Evolutionary conservation across 2,329 filamentous ascomycete genomes (phyloP), one percentile per base, ranked within the genome.

Genomic region (Cercospora beticola): DNA sequence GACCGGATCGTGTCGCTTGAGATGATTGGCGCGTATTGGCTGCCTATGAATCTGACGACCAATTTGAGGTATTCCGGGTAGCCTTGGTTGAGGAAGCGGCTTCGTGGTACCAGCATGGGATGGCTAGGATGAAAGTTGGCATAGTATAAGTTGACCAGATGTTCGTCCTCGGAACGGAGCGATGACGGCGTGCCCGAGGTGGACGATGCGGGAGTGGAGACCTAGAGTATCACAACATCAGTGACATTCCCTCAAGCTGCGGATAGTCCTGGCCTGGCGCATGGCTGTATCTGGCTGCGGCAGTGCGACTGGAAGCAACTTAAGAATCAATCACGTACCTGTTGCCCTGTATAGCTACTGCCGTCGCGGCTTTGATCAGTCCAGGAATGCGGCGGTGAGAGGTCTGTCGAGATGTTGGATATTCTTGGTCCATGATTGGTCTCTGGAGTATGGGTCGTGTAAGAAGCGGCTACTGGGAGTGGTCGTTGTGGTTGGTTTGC

Each of bases 31-130:
- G 85, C 78, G 73, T 85, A 88, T 70, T 86, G 86, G 3, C 85
- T 82, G 28, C 85, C 87, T 49, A 88, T 81, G 72, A 86, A 87
- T 64, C 85, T 84, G 61, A 89, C 82, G n/a, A 86, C 84, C 68
- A 84, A 79, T 70, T 84, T 83, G 10, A 89, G 78, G 64, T 84
- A 83, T 70, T 75, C 65, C 69, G 83, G 81, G 77, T 84, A 81
- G 71, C 82, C 71, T 73, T 78, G 73, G 71, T 77, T 71, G 73
- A 74, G 71, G 78, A 79, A 79, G 56, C 82, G 72, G 70, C 79
- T 78, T 36, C 82, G 77, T 0, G 86, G 86, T 5, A 87, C 81
- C 14, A 87, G 78, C 68, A 88, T 84, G 0, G 87, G 87, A 78
- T 89, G 87, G 2, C 83, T 82, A 0, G 82, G 79, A 73, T 86